phyloP scores from a whole-genome alignment of 2,329 filamentous ascomycete species.

The Neonectria magnoliae region DNA sequence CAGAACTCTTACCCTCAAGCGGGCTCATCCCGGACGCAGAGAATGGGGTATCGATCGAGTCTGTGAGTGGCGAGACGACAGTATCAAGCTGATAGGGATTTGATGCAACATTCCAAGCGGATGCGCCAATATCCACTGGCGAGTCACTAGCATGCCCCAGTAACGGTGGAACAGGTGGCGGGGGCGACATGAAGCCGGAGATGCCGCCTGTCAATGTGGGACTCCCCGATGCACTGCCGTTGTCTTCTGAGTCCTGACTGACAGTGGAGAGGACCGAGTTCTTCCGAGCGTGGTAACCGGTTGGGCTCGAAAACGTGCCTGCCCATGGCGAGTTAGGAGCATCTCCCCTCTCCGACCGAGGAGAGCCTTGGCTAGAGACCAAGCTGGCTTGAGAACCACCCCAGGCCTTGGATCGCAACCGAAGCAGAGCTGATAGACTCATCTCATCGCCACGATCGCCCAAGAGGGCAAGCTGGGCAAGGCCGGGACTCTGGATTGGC shows the following conservation, averaged over 20 bases:
- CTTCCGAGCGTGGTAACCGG: slow-evolving; percentile 54
- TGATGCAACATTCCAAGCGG: slow-evolving; percentile 22
- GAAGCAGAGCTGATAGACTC: slow-evolving; percentile 76
- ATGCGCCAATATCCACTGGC: slow-evolving; percentile 22
- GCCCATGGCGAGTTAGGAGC: slow-evolving; percentile 56
- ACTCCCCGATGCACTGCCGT: slow-evolving; percentile 57
- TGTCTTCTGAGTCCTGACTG: slow-evolving; percentile 58
- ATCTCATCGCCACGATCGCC: slow-evolving; percentile 70
- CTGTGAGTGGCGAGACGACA: slow-evolving; percentile 34
- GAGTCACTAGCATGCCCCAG: slow-evolving; percentile 23
- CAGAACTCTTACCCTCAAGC: slow-evolving; percentile 31
- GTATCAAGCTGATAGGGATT: slow-evolving; percentile 24
- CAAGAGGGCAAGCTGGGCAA: slow-evolving; percentile 80
- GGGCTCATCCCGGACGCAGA: slow-evolving; percentile 34
- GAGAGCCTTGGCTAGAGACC: slow-evolving; percentile 62
- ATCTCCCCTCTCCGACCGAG: slow-evolving; percentile 60
- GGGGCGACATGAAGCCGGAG: slow-evolving; percentile 43
- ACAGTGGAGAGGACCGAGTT: slow-evolving; percentile 61
- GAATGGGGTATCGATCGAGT: slow-evolving; percentile 30
- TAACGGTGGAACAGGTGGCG: slow-evolving; percentile 35
- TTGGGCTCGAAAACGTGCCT: slow-evolving; percentile 34
- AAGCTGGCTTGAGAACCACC: slow-evolving; percentile 83
- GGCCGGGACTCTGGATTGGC: slow-evolving; percentile 72
- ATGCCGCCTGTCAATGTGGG: slow-evolving; percentile 60
- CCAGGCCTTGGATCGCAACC: slow-evolving; percentile 79